These are phyloP conservation scores for Termitomyces sp. DNA, from an alignment of 768 basidiomycete species.

Conservation along the genomic window DNA sequence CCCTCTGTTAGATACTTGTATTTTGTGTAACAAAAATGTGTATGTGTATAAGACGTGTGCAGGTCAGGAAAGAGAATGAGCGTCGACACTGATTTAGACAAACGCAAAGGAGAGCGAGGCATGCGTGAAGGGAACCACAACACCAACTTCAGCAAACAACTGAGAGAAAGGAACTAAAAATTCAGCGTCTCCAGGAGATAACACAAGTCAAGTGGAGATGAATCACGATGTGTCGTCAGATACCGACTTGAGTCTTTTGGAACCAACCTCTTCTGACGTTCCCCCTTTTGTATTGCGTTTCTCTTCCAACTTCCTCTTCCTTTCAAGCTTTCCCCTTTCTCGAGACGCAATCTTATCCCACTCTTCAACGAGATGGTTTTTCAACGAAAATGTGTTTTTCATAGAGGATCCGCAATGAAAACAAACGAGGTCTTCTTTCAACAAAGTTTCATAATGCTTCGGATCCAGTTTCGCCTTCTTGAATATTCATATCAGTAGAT, in stretches of 20 bases:
- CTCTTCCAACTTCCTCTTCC: constrained; percentile 34
- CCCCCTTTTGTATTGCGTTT: constrained; percentile 6
- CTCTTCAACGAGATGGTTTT: constrained; percentile 70
- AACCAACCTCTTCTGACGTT: constrained; percentile 2
- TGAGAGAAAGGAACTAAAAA: background rate
- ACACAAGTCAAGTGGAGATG: background rate
- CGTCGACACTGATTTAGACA: background rate
- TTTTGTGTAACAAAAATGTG: background rate
- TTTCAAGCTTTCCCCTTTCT: constrained; percentile 34
- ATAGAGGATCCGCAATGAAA: constrained; percentile 59
- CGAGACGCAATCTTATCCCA: constrained; percentile 46
- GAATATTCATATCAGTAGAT: background rate
- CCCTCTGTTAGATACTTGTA: background rate
- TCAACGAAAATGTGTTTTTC: constrained; percentile 72
- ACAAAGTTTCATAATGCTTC: constrained; percentile 52
- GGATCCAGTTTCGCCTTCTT: constrained; percentile 52
- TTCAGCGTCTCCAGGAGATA: background rate
- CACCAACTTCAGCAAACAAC: background rate
- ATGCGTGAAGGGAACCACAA: background rate
- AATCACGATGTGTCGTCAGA: background rate
- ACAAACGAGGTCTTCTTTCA: constrained; percentile 66
- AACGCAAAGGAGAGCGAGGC: background rate
- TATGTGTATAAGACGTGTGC: background rate
- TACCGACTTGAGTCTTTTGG: constrained; percentile 8
- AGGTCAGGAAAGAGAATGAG: background rate